Evolutionary conservation across 1,284 basidiomycete genomes (phyloP).

Genomic region (Sanghuangporus sanghuang): DNA sequence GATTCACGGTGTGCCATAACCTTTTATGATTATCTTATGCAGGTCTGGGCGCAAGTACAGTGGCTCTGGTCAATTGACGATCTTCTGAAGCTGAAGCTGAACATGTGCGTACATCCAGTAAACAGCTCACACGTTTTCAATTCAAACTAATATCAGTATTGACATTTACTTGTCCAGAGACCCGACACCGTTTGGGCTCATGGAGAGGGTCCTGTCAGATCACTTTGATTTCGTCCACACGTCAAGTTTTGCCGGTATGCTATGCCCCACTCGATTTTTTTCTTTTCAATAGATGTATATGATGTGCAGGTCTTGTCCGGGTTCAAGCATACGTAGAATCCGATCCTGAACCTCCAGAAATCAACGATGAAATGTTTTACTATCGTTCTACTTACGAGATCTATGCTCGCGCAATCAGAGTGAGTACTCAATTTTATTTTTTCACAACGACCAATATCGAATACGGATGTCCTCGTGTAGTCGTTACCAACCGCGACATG

Average conservation of each 20-base stretch:
- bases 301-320: not conserved
- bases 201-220: slow-evolving; percentile 15
- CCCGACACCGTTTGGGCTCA: not conserved
- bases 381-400: slow-evolving; percentile 9
- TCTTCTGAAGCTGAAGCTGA: not conserved
- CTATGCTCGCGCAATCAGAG: not conserved
- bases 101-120: not conserved
- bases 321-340: slow-evolving; percentile 6
- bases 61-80: slow-evolving; percentile 10
- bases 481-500: slow-evolving; percentile 2
- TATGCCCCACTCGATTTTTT: not conserved
- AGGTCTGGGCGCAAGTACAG: slow-evolving; percentile 16
- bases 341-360: not conserved
- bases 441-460: not conserved
- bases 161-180: not conserved
- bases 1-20: not conserved
- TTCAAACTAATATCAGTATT: not conserved
- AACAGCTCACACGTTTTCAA: not conserved
- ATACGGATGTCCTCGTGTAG: not conserved
- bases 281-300: not conserved
- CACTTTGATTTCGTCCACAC: slow-evolving; percentile 16
- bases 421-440: not conserved
- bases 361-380: slow-evolving; percentile 8
- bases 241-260: slow-evolving; percentile 8
- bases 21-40: not conserved